These are phyloP conservation scores for Penicillium sp. DNA, from an alignment of 2,329 filamentous ascomycete species.

Conservation along the genomic window DNA sequence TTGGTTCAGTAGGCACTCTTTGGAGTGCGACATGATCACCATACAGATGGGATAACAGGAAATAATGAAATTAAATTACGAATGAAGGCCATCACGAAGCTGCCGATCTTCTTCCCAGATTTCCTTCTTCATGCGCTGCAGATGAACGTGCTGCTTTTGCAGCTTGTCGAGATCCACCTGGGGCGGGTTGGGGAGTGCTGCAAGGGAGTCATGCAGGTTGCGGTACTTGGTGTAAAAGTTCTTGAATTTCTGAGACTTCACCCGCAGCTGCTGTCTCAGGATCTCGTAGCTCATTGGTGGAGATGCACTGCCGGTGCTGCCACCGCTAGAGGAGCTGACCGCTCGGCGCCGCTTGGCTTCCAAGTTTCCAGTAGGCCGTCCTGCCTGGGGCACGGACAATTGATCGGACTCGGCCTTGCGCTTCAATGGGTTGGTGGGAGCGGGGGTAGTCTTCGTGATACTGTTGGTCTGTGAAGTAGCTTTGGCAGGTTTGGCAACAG, in stretches of 20 bases:
- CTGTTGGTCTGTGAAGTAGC: conserved; percentile 27
- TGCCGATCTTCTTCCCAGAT: conserved; percentile 51
- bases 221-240: conserved; percentile 59
- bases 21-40: not conserved
- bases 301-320: conserved; percentile 45
- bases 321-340: conserved; percentile 39
- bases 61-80: conserved; percentile 10
- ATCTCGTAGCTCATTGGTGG: conserved; percentile 40
- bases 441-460: conserved; percentile 22
- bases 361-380: conserved; percentile 39
- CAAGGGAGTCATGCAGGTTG: conserved; percentile 53
- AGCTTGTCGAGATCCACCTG: conserved; percentile 54
- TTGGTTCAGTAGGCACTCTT: conserved; percentile 3
- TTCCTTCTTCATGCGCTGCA: conserved; percentile 59
- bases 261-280: conserved; percentile 40
- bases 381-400: conserved; percentile 21
- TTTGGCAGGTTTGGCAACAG: conserved; percentile 20
- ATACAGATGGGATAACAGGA: conserved; percentile 6
- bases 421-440: conserved; percentile 38
- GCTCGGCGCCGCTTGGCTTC: conserved; percentile 45
- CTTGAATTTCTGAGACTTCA: conserved; percentile 53
- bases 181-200: conserved; percentile 43
- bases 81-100: conserved; percentile 28
- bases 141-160: conserved; percentile 54
- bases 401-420: conserved; percentile 43